phyloP scores from a whole-genome alignment of 768 basidiomycete species.

The Rhodosporidiobolus sp. region DNA sequence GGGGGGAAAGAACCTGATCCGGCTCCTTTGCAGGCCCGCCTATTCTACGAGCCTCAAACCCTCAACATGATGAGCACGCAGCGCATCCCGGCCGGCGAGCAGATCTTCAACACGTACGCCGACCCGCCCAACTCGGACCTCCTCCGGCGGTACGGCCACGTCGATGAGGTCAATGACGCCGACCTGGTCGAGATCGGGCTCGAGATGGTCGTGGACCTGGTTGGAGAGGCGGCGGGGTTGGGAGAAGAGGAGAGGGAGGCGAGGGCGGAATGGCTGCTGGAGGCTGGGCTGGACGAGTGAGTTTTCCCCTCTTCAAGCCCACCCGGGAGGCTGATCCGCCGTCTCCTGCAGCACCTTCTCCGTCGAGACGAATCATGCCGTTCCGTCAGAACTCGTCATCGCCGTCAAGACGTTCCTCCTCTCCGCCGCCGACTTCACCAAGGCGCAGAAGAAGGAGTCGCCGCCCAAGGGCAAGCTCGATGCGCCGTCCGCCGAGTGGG shows the following conservation, averaged over 20 bases:
- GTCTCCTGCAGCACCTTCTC: conserved; percentile 56
- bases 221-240: conserved; percentile 21
- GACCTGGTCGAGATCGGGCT: conserved; percentile 44
- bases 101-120: conserved; percentile 97
- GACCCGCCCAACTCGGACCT: conserved; percentile 86
- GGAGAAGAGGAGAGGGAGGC: conserved; percentile 51
- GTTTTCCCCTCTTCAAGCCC: background rate
- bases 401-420: conserved; percentile 65
- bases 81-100: conserved; percentile 69
- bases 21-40: conserved; percentile 60
- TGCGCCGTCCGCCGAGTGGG: conserved; percentile 53
- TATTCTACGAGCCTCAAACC: conserved; percentile 70
- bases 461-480: conserved; percentile 71
- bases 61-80: conserved; percentile 80
- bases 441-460: conserved; percentile 61
- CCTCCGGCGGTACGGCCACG: conserved; percentile 88
- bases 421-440: conserved; percentile 60
- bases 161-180: conserved; percentile 58
- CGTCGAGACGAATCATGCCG: conserved; percentile 54
- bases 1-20: background rate
- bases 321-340: background rate
- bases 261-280: conserved; percentile 90
- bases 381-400: conserved; percentile 62
- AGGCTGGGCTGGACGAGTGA: conserved; percentile 84
- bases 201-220: conserved; percentile 39